Evolutionary conservation across 129 eudicot species (phyloP).

Genomic region (Apium graveolens): DNA sequence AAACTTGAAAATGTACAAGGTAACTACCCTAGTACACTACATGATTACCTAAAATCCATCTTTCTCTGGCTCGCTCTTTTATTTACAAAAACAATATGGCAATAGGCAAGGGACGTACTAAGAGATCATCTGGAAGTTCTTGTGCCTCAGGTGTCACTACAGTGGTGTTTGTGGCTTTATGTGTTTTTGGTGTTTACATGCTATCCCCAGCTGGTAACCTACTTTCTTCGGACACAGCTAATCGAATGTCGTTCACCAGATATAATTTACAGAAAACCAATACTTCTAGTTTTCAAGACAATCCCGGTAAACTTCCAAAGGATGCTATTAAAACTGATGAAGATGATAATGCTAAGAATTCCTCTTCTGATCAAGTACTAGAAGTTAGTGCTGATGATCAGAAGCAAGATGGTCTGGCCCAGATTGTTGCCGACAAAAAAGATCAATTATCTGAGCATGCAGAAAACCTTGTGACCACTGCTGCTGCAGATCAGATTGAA

Average conservation of each 20-base stretch:
- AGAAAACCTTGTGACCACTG: not conserved
- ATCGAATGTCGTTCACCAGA: conserved; percentile 9
- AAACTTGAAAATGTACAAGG: not conserved
- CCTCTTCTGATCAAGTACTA: not conserved
- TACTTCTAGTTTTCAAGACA: conserved; percentile 39
- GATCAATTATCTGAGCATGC: conserved; percentile 20
- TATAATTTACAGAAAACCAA: conserved; percentile 5
- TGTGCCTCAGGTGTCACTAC: conserved; percentile 50
- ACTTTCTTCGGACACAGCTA: conserved; percentile 27
- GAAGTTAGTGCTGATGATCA: not conserved
- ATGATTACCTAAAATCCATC: not conserved
- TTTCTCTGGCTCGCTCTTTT: not conserved
- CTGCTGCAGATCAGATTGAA: not conserved
- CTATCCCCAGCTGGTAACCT: conserved; percentile 40
- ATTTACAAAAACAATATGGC: conserved; percentile 22
- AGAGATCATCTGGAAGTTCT: conserved; percentile 44
- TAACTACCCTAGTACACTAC: not conserved
- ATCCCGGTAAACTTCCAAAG: conserved; percentile 54
- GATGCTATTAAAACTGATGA: conserved; percentile 40
- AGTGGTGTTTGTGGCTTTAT: conserved; percentile 40
- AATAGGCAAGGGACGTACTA: conserved; percentile 35
- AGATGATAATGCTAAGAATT: not conserved
- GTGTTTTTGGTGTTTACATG: conserved; percentile 56
- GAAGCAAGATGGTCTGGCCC: conserved; percentile 4
- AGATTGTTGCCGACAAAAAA: conserved; percentile 7